These are phyloP conservation scores for Haematococcus sp. DNA, from an alignment of 139 green algal genomes.

Conservation along the genomic window DNA sequence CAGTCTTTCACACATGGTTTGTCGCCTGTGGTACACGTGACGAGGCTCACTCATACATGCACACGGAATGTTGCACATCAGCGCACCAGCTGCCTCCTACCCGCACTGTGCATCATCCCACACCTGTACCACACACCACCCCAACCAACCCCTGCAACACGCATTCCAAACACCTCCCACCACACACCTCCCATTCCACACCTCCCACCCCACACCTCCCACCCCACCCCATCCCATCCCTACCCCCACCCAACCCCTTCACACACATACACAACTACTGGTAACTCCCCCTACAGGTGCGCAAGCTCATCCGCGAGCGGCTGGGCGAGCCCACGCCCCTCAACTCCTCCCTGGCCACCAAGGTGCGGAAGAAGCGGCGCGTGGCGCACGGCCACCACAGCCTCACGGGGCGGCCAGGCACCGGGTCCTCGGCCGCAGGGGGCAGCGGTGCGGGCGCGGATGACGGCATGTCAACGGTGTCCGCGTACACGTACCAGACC, in stretches of 20 bases:
- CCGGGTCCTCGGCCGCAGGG: background rate
- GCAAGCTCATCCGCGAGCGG: constrained; percentile 28
- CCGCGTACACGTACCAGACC: constrained; percentile 33
- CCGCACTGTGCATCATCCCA: no score
- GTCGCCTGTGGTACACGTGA: no score
- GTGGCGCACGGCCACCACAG: background rate
- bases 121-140: no score
- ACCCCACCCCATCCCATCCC: background rate
- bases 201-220: background rate
- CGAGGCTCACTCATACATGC: no score
- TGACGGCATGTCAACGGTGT: constrained; percentile 12
- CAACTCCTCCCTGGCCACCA: constrained; percentile 18
- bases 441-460: background rate
- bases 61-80: no score
- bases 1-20: no score
- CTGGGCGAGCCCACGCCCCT: constrained; percentile 25
- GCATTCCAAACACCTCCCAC: no score
- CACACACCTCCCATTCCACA: no score
- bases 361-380: constrained; percentile 30
- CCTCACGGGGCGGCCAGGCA: background rate
- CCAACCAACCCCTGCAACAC: no score
- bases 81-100: no score
- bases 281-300: constrained; percentile 23
- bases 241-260: background rate
- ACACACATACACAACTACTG: background rate